Evolutionary conservation across 2,329 filamentous ascomycete species (phyloP), one percentile per base, ranked within the genome.

Genomic region (Claviceps monticola): DNA sequence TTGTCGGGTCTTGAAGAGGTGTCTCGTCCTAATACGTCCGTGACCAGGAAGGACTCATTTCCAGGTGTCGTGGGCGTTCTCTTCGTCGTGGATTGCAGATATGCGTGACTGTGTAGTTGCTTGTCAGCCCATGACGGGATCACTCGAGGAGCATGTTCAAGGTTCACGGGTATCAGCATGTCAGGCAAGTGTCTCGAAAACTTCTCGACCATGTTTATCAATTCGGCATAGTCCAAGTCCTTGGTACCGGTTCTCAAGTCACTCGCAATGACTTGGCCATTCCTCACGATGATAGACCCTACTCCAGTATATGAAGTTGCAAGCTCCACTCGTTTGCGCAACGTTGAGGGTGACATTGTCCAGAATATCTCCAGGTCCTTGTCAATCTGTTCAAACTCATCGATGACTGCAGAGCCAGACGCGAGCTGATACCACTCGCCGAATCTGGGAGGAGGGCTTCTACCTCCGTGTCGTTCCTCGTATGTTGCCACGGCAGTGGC

Each of bases 361-460:
- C 86, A 89, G 61, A 94, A 95, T 0, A 88, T 87, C 2, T 81
- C 70, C 2, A 95, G 67, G 55, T 87, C 82, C 51, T 82, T 74
- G 57, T 86, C 82, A 51, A 95, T 88, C 47, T 84, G 86, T 57
- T 86, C 82, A 58, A 87, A 95, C 56, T 86, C 81, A 60, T 95
- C 89, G 51, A 93, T 80, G 49, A 95, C 71, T 50, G 79, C 71
- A 0, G 89, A 84, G n/a, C 76, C 71, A 55, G 76, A 78, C 5
- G 88, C 87, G 60, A 86, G 88, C 19, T 83, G 75, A 62, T 84
- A 95, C 89, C 89, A 95, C 57, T 82, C 81, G 59, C 89, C 85
- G 59, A 95, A 95, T 53, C 85, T 78, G 1, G 83, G 86, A 11
- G 89, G 89, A 16, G 89, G 88, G 29, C 80, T 71, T 54, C 88